Conservation (phyloP, 129 eudicot species). For the Cynara cardunculus region DNA sequence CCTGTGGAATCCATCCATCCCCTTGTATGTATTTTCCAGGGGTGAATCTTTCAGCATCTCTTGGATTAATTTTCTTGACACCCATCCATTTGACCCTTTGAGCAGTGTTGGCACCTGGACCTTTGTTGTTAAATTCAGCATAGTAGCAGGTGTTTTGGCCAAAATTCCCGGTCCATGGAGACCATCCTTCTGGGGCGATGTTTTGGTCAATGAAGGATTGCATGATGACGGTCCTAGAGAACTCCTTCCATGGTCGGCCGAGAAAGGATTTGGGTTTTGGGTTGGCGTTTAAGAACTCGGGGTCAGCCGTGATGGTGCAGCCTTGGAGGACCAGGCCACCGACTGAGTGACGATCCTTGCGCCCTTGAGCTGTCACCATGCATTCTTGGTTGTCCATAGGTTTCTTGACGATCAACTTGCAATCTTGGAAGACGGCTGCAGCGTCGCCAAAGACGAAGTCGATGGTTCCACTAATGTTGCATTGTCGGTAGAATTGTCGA, state of each 20-base stretch:
- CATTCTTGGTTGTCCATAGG: slow-evolving; percentile 36
- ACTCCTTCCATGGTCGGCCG: slow-evolving; percentile 54
- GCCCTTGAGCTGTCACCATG: slow-evolving; percentile 57
- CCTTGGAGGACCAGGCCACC: slow-evolving; percentile 47
- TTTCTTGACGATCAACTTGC: slow-evolving; percentile 38
- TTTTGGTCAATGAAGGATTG: slow-evolving; percentile 34
- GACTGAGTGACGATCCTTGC: slow-evolving; percentile 27
- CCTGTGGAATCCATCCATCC: slow-evolving; percentile 46
- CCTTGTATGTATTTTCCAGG: slow-evolving; percentile 36
- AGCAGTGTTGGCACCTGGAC: slow-evolving; percentile 43
- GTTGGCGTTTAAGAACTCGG: slow-evolving; percentile 2
- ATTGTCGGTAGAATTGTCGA: slow-evolving; percentile 50
- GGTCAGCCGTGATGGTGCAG: slow-evolving; percentile 35
- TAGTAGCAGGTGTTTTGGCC: slow-evolving; percentile 35
- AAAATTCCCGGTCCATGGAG: slow-evolving; percentile 38
- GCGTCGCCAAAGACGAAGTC: slow-evolving; percentile 64
- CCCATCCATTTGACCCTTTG: slow-evolving; percentile 54
- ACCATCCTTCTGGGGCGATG: slow-evolving; percentile 56
- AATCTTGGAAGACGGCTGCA: slow-evolving; percentile 50
- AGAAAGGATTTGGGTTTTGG: slow-evolving; percentile 37
- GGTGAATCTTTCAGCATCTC: slow-evolving; percentile 29
- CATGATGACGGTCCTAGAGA: slow-evolving; percentile 41
- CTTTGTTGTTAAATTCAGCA: slow-evolving; percentile 48
- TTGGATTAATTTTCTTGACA: slow-evolving; percentile 16
- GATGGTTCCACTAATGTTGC: slow-evolving; percentile 50